A percentile compares a stretch with the other conserved stretches of the same genome.
Conservation (phyloP, 2,329 filamentous ascomycete species). For the Exophiala dermatitidis region DNA sequence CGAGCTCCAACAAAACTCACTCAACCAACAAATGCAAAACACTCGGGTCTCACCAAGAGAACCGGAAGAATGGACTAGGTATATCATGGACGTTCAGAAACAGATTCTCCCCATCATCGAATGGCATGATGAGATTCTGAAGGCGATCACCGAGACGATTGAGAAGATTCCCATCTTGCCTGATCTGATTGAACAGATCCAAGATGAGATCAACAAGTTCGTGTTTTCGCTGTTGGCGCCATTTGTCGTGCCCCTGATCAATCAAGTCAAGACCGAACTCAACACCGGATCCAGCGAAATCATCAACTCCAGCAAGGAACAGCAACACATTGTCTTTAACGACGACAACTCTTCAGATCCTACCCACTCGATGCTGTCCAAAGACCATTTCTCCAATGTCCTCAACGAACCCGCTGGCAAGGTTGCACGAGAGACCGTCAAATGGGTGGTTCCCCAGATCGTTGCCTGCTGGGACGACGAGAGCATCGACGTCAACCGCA, state of each 20-base stretch:
- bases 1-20: slow-evolving; percentile 69
- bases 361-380: slow-evolving; percentile 91
- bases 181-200: slow-evolving; percentile 75
- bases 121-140: slow-evolving; percentile 84
- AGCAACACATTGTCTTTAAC: slow-evolving; percentile 81
- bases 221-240: slow-evolving; percentile 88
- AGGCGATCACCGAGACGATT: slow-evolving; percentile 67
- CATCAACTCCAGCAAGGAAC: slow-evolving; percentile 72
- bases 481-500: slow-evolving; percentile 58
- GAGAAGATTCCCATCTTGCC: slow-evolving; percentile 80
- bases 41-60: slow-evolving; percentile 67
- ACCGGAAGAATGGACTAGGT: slow-evolving; percentile 75
- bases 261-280: slow-evolving; percentile 79
- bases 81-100: slow-evolving; percentile 63
- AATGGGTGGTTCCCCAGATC: slow-evolving; percentile 82
- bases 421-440: slow-evolving; percentile 68
- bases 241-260: slow-evolving; percentile 76
- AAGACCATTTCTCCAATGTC: slow-evolving; percentile 88
- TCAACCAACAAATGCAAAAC: slow-evolving; percentile 67
- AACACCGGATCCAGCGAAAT: slow-evolving; percentile 79
- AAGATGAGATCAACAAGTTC: slow-evolving; percentile 81
- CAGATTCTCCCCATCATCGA: slow-evolving; percentile 85
- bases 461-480: slow-evolving; percentile 85
- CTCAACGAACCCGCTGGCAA: slow-evolving; percentile 84
- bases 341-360: slow-evolving; percentile 71